phyloP scores from a whole-genome alignment of 176 grass and related monocot genomes.

The Raddia guianensis region DNA sequence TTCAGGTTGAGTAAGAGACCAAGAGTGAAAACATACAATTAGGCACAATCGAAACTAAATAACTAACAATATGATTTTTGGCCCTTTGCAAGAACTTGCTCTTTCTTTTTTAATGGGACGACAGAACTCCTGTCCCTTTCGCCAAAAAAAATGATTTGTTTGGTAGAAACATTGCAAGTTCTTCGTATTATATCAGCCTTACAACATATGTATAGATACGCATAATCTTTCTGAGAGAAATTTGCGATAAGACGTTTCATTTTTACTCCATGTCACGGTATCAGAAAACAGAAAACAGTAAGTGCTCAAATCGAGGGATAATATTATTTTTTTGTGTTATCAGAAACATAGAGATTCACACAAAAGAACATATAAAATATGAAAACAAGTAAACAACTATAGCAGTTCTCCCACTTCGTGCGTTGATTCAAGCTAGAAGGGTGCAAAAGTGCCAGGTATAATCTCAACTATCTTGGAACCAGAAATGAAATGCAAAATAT shows the following conservation, averaged over 20 bases:
- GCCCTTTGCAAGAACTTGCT: too few species aligned
- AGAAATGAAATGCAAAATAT: conserved; percentile 2
- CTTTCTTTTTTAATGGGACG: too few species aligned
- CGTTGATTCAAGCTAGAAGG: neutral
- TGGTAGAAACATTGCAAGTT: neutral
- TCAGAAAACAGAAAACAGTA: neutral
- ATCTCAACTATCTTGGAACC: neutral
- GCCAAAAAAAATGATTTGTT: neutral
- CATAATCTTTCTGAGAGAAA: neutral
- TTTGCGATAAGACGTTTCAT: neutral
- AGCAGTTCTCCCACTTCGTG: neutral
- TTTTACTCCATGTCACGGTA: neutral
- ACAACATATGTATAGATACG: neutral
- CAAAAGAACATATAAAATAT: neutral
- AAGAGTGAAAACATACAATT: conserved; percentile 5
- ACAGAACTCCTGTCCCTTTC: too few species aligned
- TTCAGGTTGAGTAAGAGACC: neutral
- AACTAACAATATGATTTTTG: too few species aligned
- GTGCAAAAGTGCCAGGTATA: neutral
- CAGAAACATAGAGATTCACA: neutral
- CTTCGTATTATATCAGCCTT: neutral
- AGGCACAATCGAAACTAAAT: neutral
- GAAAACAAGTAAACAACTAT: neutral
- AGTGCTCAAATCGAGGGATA: neutral
- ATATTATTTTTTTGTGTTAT: neutral